phyloP scores from a whole-genome alignment of 768 basidiomycete species.

The Chalciporus piperatus region DNA sequence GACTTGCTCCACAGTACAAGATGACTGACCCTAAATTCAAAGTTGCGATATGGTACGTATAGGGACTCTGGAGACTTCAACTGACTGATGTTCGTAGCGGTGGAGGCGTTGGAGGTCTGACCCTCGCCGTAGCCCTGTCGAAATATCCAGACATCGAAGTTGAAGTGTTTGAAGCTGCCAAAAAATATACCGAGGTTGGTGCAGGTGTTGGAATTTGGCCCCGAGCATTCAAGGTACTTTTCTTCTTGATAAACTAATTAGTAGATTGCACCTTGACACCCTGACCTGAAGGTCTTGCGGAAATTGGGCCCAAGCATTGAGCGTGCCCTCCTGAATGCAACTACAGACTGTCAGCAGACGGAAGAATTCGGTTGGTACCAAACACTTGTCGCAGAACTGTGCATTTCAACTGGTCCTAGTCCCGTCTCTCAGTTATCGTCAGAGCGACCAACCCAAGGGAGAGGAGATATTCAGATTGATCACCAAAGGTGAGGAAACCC shows the following conservation, averaged over 20 bases:
- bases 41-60: slow-evolving; percentile 26
- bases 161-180: slow-evolving; percentile 53
- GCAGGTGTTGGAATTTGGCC: slow-evolving; percentile 55
- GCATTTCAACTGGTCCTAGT: slow-evolving; percentile 35
- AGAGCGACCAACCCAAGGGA: slow-evolving; percentile 57
- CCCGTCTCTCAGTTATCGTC: slow-evolving; percentile 52
- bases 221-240: slow-evolving; percentile 28
- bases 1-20: not conserved
- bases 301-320: slow-evolving; percentile 22
- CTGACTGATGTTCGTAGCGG: slow-evolving; percentile 28
- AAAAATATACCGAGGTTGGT: slow-evolving; percentile 51
- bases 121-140: slow-evolving; percentile 35
- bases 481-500: slow-evolving; percentile 46
- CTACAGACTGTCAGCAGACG: slow-evolving; percentile 20
- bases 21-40: slow-evolving; percentile 25
- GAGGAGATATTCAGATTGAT: slow-evolving; percentile 51
- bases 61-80: not conserved
- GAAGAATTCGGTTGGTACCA: slow-evolving; percentile 21
- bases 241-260: not conserved
- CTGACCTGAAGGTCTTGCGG: slow-evolving; percentile 17
- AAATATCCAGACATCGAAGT: slow-evolving; percentile 53
- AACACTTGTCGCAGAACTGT: not conserved
- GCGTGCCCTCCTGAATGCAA: slow-evolving; percentile 11
- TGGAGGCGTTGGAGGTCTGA: slow-evolving; percentile 41
- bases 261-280: not conserved